These are phyloP conservation scores for Coemansia sp. DNA, from an alignment of 192 early-diverging fungal genomes.

Conservation along the genomic window DNA sequence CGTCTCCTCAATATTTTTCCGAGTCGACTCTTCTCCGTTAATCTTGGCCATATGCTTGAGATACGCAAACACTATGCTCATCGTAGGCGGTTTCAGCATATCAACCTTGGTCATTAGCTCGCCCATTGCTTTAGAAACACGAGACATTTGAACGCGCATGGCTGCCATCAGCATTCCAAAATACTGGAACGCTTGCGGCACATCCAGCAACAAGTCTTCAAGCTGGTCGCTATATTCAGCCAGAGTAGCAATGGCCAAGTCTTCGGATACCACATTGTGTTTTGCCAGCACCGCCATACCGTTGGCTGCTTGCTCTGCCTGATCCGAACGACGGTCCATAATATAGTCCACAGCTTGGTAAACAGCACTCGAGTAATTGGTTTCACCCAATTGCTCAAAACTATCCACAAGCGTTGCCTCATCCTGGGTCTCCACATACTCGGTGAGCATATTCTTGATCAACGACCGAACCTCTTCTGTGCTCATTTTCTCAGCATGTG, in stretches of 20 bases:
- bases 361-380: neutral
- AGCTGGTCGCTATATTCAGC: conserved; percentile 50
- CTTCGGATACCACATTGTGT: conserved; percentile 35
- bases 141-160: conserved; percentile 32
- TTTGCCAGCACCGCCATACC: neutral
- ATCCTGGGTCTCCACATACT: neutral
- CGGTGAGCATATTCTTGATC: neutral
- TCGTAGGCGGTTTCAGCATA: neutral
- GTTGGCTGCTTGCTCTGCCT: conserved; percentile 44
- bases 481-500: neutral
- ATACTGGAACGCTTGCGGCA: conserved; percentile 58
- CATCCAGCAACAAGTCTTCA: conserved; percentile 65
- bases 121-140: neutral
- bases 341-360: neutral
- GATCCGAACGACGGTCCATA: conserved; percentile 53
- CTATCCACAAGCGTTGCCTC: neutral
- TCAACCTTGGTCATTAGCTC: neutral
- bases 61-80: neutral
- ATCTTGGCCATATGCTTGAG: neutral
- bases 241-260: conserved; percentile 50
- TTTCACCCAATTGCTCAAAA: neutral
- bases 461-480: neutral
- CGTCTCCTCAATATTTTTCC: neutral
- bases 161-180: conserved; percentile 56
- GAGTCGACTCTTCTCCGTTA: neutral